A percentile compares a stretch with the other conserved stretches of the same genome.
phyloP scores from a whole-genome alignment of 1,284 basidiomycete species.

The Agroathelia rolfsii region DNA sequence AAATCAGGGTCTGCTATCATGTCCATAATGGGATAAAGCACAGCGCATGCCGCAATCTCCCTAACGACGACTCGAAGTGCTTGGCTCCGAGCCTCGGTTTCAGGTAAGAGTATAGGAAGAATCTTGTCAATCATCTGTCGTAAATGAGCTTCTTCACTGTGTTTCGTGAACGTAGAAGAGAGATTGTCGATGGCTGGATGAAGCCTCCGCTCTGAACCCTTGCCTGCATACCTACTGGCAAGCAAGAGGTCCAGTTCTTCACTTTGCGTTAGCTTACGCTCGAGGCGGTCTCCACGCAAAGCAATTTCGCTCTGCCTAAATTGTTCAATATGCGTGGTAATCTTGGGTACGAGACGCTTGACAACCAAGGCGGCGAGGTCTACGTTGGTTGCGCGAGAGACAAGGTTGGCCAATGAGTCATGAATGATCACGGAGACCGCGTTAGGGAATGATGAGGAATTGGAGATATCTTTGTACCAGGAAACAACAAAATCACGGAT shows the following conservation, averaged over 20 bases:
- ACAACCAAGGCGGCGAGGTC: constrained; percentile 77
- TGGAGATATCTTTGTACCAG: constrained; percentile 81
- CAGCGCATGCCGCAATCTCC: constrained; percentile 77
- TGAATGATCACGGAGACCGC: constrained; percentile 76
- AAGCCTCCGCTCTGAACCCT: constrained; percentile 49
- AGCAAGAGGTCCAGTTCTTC: constrained; percentile 81
- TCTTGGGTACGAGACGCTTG: constrained; percentile 73
- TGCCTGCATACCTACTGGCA: constrained; percentile 65
- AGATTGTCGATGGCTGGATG: constrained; percentile 80
- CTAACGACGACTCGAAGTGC: constrained; percentile 66
- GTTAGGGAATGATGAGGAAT: constrained; percentile 79
- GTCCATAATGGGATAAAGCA: constrained; percentile 83
- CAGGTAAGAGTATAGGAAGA: constrained; percentile 66
- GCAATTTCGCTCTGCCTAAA: constrained; percentile 88
- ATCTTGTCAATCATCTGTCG: constrained; percentile 60
- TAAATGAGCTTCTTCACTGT: constrained; percentile 83
- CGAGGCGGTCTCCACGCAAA: constrained; percentile 64
- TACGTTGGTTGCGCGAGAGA: constrained; percentile 44
- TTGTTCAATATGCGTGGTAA: constrained; percentile 83
- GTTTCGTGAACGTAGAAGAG: constrained; percentile 79
- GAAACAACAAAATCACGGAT: constrained; percentile 75
- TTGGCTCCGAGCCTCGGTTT: constrained; percentile 61
- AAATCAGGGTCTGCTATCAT: constrained; percentile 93
- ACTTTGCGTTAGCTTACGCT: constrained; percentile 72
- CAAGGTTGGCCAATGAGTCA: constrained; percentile 47